phyloP scores from a whole-genome alignment of 768 basidiomycete genomes.

The Coprinellus aureogranulatus region DNA sequence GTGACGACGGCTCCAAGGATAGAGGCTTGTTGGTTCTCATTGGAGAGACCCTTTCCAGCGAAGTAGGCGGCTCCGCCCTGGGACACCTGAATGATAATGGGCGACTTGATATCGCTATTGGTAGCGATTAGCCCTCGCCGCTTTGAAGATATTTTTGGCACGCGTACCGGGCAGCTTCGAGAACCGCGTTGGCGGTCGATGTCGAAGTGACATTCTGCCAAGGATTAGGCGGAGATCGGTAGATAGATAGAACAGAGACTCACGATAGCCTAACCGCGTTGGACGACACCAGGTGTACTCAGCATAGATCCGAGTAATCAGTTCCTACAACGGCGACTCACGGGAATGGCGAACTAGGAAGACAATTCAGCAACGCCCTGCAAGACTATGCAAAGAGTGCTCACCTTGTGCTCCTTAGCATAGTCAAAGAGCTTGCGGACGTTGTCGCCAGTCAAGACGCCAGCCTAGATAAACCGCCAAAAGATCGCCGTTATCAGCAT shows the following conservation, averaged over 20 bases:
- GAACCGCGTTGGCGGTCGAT: slow-evolving; percentile 88
- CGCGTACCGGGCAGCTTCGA: slow-evolving; percentile 92
- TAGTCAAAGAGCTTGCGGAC: slow-evolving; percentile 95
- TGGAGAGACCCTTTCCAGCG: slow-evolving; percentile 93
- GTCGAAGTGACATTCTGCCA: slow-evolving; percentile 95
- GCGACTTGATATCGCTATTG: slow-evolving; percentile 86
- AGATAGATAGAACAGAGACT: slow-evolving; percentile 29
- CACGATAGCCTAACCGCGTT: slow-evolving; percentile 62
- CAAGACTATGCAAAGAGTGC: slow-evolving; percentile 10
- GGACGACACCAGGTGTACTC: slow-evolving; percentile 4
- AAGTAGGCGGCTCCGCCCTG: slow-evolving; percentile 97
- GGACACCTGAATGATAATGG: slow-evolving; percentile 96
- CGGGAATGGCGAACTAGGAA: slow-evolving; percentile 77
- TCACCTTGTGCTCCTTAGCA: slow-evolving; percentile 82
- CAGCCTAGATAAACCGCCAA: slow-evolving; percentile 53
- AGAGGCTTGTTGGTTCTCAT: slow-evolving; percentile 94
- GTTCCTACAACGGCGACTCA: slow-evolving; percentile 39
- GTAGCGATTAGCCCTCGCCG: slow-evolving; percentile 14
- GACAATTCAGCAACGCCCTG: not conserved
- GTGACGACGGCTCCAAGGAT: slow-evolving; percentile 90
- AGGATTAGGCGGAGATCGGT: not conserved
- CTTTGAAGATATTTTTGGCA: slow-evolving; percentile 1
- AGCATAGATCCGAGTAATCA: slow-evolving; percentile 3
- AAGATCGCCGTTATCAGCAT: slow-evolving; percentile 7
- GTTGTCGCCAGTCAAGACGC: slow-evolving; percentile 93